Conservation (phyloP, 2,329 filamentous ascomycete species). For the Cytospora paraplurivora region DNA sequence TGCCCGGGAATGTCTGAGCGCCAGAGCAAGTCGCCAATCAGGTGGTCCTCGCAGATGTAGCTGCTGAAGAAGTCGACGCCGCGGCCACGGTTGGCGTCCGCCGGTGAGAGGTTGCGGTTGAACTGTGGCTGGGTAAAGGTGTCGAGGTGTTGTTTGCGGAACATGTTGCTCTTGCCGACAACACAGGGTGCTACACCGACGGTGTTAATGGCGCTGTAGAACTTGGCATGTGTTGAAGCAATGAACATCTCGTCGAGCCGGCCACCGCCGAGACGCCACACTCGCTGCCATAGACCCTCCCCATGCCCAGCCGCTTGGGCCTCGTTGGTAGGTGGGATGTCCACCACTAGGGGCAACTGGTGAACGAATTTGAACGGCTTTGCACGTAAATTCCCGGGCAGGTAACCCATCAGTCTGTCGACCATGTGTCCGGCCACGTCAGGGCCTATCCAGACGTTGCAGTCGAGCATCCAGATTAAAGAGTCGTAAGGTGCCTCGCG, state of each 20-base stretch:
- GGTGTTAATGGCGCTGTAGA: slow-evolving; percentile 96
- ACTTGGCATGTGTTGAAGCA: slow-evolving; percentile 91
- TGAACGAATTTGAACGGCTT: slow-evolving; percentile 89
- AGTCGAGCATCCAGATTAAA: slow-evolving; percentile 91
- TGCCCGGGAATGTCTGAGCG: slow-evolving; percentile 64
- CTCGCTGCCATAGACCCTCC: background rate
- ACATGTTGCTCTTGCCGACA: slow-evolving; percentile 98
- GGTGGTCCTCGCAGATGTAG: slow-evolving; percentile 96
- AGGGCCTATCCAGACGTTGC: slow-evolving; percentile 88
- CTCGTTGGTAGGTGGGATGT: slow-evolving; percentile 52
- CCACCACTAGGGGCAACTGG: slow-evolving; percentile 87
- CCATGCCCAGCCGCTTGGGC: background rate
- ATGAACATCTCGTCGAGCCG: slow-evolving; percentile 94
- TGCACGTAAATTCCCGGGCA: slow-evolving; percentile 47
- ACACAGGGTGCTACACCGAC: slow-evolving; percentile 89
- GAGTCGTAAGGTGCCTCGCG: slow-evolving; percentile 80
- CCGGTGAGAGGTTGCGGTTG: slow-evolving; percentile 46
- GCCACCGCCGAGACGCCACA: slow-evolving; percentile 63
- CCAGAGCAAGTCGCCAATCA: slow-evolving; percentile 93
- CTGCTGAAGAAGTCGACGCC: slow-evolving; percentile 93
- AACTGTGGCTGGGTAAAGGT: slow-evolving; percentile 59
- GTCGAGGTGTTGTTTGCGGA: slow-evolving; percentile 87
- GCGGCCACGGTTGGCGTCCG: slow-evolving; percentile 47
- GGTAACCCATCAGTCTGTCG: slow-evolving; percentile 76
- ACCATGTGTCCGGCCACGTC: slow-evolving; percentile 87